Conservation (phyloP, 805 yeast species). For the Candida vartiovaarae region DNA sequence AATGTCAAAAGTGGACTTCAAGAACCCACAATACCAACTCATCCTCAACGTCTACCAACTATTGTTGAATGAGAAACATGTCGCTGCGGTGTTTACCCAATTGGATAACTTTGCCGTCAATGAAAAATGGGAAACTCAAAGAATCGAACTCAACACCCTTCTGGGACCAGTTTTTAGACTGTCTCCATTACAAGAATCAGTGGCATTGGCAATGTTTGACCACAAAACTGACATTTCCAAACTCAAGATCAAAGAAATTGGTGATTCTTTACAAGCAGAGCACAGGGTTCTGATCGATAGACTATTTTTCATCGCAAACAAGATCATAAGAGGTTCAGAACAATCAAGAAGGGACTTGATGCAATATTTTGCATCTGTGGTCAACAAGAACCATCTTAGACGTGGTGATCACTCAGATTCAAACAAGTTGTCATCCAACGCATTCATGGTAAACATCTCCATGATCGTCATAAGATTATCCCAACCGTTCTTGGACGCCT, state of each 20-base stretch:
- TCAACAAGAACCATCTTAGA: constrained; percentile 82
- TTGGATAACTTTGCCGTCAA: constrained; percentile 47
- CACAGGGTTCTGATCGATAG: constrained; percentile 52
- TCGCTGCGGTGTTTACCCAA: constrained; percentile 53
- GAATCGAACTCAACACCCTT: constrained; percentile 54
- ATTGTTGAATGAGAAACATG: constrained; percentile 50
- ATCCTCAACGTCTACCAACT: constrained; percentile 50
- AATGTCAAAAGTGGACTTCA: constrained; percentile 33
- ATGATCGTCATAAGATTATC: constrained; percentile 63
- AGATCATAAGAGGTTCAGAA: constrained; percentile 66
- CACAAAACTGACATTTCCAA: constrained; percentile 27
- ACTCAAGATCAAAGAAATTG: constrained; percentile 40
- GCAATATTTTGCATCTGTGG: constrained; percentile 60
- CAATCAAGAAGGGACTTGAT: constrained; percentile 58
- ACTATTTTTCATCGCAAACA: constrained; percentile 63
- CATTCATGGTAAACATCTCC: constrained; percentile 73
- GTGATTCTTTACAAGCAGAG: constrained; percentile 58
- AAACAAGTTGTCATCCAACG: constrained; percentile 63
- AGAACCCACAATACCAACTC: constrained; percentile 44
- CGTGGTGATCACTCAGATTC: constrained; percentile 78
- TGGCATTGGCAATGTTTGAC: constrained; percentile 39
- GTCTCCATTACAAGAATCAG: constrained; percentile 62
- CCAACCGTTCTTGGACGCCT: constrained; percentile 73
- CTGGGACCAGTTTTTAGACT: constrained; percentile 73
- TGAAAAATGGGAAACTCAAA: constrained; percentile 37